Conservation (phyloP, 495 filamentous ascomycete species). For the Podospora sp. region DNA sequence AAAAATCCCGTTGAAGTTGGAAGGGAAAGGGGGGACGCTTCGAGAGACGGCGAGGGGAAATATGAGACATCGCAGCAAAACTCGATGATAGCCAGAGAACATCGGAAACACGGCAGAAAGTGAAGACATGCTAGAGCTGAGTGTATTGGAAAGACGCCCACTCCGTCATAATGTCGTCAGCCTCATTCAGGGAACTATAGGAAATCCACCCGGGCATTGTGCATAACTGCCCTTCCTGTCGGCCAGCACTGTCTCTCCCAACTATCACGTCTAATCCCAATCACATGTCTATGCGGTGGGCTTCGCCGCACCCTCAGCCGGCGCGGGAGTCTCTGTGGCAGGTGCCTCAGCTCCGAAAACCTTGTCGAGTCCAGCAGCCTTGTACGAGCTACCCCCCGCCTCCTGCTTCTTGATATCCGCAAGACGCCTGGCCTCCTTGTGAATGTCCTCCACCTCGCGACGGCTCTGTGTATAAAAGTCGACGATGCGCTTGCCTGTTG, state of each 20-base stretch:
- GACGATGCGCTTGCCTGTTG: conserved; percentile 81
- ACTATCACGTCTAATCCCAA: neutral
- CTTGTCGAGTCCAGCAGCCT: conserved; percentile 50
- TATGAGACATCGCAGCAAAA: neutral
- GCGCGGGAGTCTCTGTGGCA: neutral
- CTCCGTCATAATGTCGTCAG: neutral
- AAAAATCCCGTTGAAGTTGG: no score
- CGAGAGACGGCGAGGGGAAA: neutral
- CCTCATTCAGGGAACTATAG: neutral
- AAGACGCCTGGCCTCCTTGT: conserved; percentile 82
- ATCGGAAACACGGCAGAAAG: neutral
- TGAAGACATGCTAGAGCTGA: neutral
- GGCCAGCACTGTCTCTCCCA: neutral
- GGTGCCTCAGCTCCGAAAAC: conserved; percentile 49
- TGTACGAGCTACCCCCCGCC: conserved; percentile 50
- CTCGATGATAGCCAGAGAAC: neutral
- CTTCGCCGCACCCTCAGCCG: conserved; percentile 2
- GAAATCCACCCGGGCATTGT: neutral
- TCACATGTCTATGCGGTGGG: neutral
- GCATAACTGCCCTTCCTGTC: neutral
- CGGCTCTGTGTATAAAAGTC: conserved; percentile 79
- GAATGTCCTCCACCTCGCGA: conserved; percentile 90
- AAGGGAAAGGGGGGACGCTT: no score
- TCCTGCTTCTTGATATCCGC: conserved; percentile 84
- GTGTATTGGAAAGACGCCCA: neutral